Evolutionary conservation across 306 rosid species (phyloP).

Genomic region (Betula pendula): DNA sequence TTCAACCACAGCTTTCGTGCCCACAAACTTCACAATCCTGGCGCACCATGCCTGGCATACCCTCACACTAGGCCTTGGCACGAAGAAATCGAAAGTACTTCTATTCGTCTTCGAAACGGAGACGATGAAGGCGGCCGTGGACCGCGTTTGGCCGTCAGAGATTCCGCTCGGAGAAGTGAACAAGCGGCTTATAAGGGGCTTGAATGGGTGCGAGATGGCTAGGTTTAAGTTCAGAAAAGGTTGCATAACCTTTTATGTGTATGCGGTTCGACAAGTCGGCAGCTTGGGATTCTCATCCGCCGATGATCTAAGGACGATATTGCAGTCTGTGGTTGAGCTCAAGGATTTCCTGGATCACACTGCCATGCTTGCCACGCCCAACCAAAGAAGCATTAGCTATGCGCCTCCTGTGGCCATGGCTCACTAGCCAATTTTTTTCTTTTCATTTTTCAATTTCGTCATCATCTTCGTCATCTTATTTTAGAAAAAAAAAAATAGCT

Average conservation of each 20-base stretch:
- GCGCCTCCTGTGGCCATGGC: constrained; percentile 80
- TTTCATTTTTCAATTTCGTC: not conserved
- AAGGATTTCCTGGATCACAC: constrained; percentile 98
- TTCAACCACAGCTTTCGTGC: constrained; percentile 80
- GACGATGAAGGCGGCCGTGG: constrained; percentile 54
- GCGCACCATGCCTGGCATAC: constrained; percentile 99
- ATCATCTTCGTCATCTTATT: constrained; percentile 24
- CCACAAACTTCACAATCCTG: constrained; percentile 91
- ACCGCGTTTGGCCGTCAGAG: constrained; percentile 77
- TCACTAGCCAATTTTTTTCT: constrained; percentile 45
- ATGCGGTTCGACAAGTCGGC: constrained; percentile 73
- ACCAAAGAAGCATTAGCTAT: constrained; percentile 72
- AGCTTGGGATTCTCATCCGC: constrained; percentile 59
- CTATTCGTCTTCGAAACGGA: constrained; percentile 79
- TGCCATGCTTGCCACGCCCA: constrained; percentile 87
- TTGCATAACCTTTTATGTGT: constrained; percentile 85
- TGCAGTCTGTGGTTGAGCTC: constrained; percentile 82
- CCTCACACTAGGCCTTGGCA: constrained; percentile 90
- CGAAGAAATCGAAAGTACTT: constrained; percentile 83
- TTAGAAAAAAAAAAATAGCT: not conserved
- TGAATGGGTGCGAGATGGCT: constrained; percentile 78
- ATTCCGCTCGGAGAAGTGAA: constrained; percentile 88
- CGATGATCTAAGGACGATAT: constrained; percentile 67
- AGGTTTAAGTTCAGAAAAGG: constrained; percentile 97
- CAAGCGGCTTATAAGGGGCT: constrained; percentile 72